Evolutionary conservation across 225 moss, liverwort and hornwort genomes (phyloP), one percentile per base, ranked within the genome.

Genomic region (Climacium dendroides): DNA sequence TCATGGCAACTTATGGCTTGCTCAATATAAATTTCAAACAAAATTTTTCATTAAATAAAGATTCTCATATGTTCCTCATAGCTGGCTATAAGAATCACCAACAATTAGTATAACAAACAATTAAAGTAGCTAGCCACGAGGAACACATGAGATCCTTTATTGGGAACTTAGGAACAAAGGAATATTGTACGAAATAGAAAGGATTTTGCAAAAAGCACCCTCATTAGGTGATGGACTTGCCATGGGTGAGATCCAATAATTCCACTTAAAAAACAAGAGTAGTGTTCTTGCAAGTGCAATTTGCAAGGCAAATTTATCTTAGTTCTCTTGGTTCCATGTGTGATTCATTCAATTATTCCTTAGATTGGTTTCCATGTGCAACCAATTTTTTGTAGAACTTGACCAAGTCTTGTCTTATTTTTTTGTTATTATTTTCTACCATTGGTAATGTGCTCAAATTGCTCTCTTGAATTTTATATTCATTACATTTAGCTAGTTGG

Each of bases 301-400:
- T 47, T 19, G 4, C 1, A 1, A 73, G 4, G 11, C 47, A 4
- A 29, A 47, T 73, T 9, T 47, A 10, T 47, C 6, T 28, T 45
- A 29, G 6, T 5, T 45, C 6, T 45, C 45, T 45, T 0, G 0
- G 4, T 47, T 71, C 3, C 0, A 6, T 72, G 2, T 29, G 6
- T 47, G 17, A 73, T 48, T 19, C 2, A 43, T 73, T 11, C 2
- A 73, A 30, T 4, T 30, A 30, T 19, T 73, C 11, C 0, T 73
- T 0, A 0, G 0, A 30, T 30, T 47, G 30, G 4, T 30, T 17
- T 47, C 6, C 0, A 0, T 4, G 11, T 0, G 0, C 12, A 74
- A 48, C 10, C 6, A 48, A 14, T 1, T 48, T 11, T 30, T 19
- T 30, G 1, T 32, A 19, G 12, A 74, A 48, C 12, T 48, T 74